Base-by-base conservation (phyloP, 345 rosid species). In the Dipteronia sinensis region DNA sequence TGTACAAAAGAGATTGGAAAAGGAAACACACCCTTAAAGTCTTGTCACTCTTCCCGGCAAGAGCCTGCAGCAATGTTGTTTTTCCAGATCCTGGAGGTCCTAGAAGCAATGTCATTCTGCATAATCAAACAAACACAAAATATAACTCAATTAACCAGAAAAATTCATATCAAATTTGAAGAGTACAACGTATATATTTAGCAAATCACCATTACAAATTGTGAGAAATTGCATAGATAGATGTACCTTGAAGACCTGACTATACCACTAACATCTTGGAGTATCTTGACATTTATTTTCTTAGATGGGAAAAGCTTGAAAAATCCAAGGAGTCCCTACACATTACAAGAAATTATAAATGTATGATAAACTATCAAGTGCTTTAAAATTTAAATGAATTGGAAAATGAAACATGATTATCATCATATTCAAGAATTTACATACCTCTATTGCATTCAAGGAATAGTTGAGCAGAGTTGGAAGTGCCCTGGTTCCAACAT, bases 71-170 rank as follows among this genome's bases (percentile, higher is more conserved):
- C 71, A 90, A 61, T 44, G 91, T 89, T 27, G 92, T 90, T 84
- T 89, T 89, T 12, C 94, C 94, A 0, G 89, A 85, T 16, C 85
- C 87, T 19, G 92, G 92, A 23, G 94, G 94, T 29, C 94, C 94
- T 49, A 89, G 80, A 59, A 90, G 91, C 73, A 90, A 74, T 62
- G 89, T 76, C 92, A 90, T 88, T 67, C 94, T 86, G 19, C 59
- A 58, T n/a, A 69, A 19, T 31, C 22, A 71, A 72, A 38, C 8
- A 55, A 67, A 49, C 25, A 27, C n/a, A 4, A 46, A 59, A 13
- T 2, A 16, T n/a, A n/a, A n/a, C n/a, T n/a, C n/a, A n/a, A n/a
- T n/a, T 56, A 71, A 29, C 38, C 22, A 44, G 15, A 3, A 74
- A 76, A 62, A 25, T 71, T 82, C 59, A 31, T 47, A n/a, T 12